phyloP scores from a whole-genome alignment of 306 rosid genomes.

The Cicer yamashitae region DNA sequence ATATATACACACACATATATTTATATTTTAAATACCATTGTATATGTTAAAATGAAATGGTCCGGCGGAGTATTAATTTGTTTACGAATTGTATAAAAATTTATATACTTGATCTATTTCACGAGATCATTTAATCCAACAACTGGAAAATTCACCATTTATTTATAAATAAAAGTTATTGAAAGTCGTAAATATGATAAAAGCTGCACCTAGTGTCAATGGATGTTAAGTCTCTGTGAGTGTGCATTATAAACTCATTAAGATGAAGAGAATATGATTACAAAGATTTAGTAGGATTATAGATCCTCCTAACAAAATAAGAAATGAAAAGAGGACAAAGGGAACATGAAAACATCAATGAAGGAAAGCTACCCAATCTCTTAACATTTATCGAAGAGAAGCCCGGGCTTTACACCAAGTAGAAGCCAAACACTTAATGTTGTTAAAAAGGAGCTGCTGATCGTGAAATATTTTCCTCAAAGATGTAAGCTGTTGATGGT shows the following conservation, averaged over 20 bases:
- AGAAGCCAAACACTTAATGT: not conserved
- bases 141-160: not conserved
- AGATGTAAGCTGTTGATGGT: not conserved
- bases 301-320: not conserved
- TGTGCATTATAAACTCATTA: not conserved
- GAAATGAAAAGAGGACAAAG: not conserved
- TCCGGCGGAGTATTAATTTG: no score
- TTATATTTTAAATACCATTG: no score
- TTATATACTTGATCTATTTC: not conserved
- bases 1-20: no score
- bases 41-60: no score
- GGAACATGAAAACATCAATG: conserved; percentile 17
- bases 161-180: not conserved
- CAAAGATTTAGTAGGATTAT: not conserved
- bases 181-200: not conserved
- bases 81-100: not conserved
- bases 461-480: not conserved
- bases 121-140: not conserved
- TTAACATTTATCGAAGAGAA: not conserved
- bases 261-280: not conserved
- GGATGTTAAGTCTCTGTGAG: not conserved
- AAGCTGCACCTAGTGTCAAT: no score
- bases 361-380: conserved; percentile 1
- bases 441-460: not conserved
- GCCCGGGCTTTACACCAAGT: conserved; percentile 4